Conservation (phyloP, 257 asterid genomes). For the Capsicum chinense region DNA sequence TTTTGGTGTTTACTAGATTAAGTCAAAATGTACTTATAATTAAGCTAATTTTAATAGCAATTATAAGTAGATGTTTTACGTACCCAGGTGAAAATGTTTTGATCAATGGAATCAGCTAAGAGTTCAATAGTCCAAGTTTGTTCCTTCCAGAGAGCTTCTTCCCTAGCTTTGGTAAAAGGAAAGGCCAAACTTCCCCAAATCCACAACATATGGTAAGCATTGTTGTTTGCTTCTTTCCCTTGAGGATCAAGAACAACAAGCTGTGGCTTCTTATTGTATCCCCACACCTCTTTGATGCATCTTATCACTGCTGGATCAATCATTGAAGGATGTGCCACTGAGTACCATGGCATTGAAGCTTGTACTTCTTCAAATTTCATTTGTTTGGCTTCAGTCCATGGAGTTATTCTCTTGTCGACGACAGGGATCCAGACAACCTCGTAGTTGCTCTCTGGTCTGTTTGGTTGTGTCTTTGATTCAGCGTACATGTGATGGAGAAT, state of each 20-base stretch:
- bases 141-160: slow-evolving; percentile 69
- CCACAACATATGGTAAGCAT: slow-evolving; percentile 93
- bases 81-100: slow-evolving; percentile 70
- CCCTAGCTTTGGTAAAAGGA: slow-evolving; percentile 70
- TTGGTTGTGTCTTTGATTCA: slow-evolving; percentile 46
- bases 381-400: slow-evolving; percentile 39
- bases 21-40: background rate
- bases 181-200: slow-evolving; percentile 87
- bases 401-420: slow-evolving; percentile 38
- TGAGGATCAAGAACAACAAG: slow-evolving; percentile 83
- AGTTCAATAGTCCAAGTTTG: slow-evolving; percentile 68
- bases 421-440: slow-evolving; percentile 93
- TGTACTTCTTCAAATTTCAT: slow-evolving; percentile 49
- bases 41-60: background rate
- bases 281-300: slow-evolving; percentile 63
- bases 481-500: slow-evolving; percentile 74
- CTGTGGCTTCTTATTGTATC: slow-evolving; percentile 66
- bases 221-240: slow-evolving; percentile 65
- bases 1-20: no score
- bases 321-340: slow-evolving; percentile 68
- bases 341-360: slow-evolving; percentile 80
- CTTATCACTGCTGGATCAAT: slow-evolving; percentile 64
- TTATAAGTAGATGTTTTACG: background rate
- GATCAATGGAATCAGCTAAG: slow-evolving; percentile 69
- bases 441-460: slow-evolving; percentile 56